Base-by-base conservation (phyloP, 1,284 basidiomycete genomes). In the Puccinia hordei region DNA sequence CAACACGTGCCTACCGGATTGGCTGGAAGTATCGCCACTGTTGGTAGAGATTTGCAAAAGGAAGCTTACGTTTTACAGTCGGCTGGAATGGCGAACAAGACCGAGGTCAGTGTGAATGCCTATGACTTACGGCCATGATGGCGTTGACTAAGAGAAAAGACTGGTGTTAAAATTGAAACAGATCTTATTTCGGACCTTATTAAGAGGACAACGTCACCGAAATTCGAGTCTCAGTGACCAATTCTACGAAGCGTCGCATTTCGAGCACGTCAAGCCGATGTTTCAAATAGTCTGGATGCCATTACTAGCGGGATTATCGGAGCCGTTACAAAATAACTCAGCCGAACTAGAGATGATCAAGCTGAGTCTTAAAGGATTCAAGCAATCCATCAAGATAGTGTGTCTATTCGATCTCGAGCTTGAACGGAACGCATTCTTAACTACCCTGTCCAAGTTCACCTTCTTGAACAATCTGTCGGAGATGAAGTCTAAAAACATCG, bases 401-500 rank as follows among this genome's bases (percentile, higher is more conserved):
- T 97, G 94, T 85, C 92, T 94, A 86, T 98, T 98, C 85, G 95
- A 98, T 85, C 88, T 98, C 83, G 95, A 98, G 85, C 88, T 98
- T 35, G 93, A 97, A 85, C 91, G 95, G 27, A 97, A 98, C 84
- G 95, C 95, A 0, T 98, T 98, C 85, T 93, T 98, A 46, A 94
- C 94, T n/a, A 98, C 95, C 0, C 88, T 98, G n/a, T 91, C 89
- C 66, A 98, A 98, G 85, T 97, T 98, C 85, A 98, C 95, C 0
- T 97, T 95, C 88, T 88, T 98, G 82, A 97, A 93, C 86, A 98
- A 98, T 84, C 87, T 98, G 10, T 93, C 93, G 77, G 95, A 98
- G 88, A 98, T 98, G 95, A 95, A 94, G 87, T 89, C 93, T 53
- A 98, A 98, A 88, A 98, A 98, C 85, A 95, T 98, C 90, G 95